Evolutionary conservation across 2,329 filamentous ascomycete genomes (phyloP).

Genomic region (Ophiosphaerella korrae): DNA sequence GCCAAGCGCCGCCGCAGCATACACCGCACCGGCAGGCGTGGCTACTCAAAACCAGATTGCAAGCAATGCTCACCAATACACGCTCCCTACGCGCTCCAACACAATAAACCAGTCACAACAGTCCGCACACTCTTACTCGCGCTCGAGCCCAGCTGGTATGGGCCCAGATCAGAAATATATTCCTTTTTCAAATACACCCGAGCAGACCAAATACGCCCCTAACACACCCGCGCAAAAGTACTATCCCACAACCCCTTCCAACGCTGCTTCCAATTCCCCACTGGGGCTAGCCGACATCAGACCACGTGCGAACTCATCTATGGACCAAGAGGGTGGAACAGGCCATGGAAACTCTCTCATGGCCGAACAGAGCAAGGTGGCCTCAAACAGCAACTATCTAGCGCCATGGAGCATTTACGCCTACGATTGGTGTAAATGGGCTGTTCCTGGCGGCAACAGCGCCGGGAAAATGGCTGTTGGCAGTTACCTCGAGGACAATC

Average conservation of each 20-base stretch:
- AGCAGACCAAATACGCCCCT: conserved; percentile 55
- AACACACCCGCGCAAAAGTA: conserved; percentile 63
- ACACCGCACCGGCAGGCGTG: conserved; percentile 62
- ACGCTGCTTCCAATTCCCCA: conserved; percentile 78
- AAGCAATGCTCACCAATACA: conserved; percentile 64
- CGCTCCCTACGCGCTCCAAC: conserved; percentile 69
- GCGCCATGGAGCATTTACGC: conserved; percentile 96
- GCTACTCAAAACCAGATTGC: conserved; percentile 59
- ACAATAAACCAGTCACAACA: conserved; percentile 62
- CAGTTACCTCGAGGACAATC: conserved; percentile 95
- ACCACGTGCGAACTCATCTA: conserved; percentile 79
- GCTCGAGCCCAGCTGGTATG: conserved; percentile 76
- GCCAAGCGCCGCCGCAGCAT: conserved; percentile 58
- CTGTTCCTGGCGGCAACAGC: conserved; percentile 69
- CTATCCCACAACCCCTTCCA: conserved; percentile 56
- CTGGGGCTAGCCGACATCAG: conserved; percentile 91
- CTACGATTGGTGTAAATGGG: conserved; percentile 99
- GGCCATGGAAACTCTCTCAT: conserved; percentile 60
- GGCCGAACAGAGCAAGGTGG: conserved; percentile 70
- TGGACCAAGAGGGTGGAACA: conserved; percentile 71
- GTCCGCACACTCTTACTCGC: conserved; percentile 67
- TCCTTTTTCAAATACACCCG: conserved; percentile 68
- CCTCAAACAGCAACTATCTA: conserved; percentile 85
- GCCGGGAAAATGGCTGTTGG: conserved; percentile 93
- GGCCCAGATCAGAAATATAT: conserved; percentile 66